These are phyloP conservation scores for Hirsutella thompsonii DNA, from an alignment of 2,329 filamentous ascomycete species.

Conservation along the genomic window DNA sequence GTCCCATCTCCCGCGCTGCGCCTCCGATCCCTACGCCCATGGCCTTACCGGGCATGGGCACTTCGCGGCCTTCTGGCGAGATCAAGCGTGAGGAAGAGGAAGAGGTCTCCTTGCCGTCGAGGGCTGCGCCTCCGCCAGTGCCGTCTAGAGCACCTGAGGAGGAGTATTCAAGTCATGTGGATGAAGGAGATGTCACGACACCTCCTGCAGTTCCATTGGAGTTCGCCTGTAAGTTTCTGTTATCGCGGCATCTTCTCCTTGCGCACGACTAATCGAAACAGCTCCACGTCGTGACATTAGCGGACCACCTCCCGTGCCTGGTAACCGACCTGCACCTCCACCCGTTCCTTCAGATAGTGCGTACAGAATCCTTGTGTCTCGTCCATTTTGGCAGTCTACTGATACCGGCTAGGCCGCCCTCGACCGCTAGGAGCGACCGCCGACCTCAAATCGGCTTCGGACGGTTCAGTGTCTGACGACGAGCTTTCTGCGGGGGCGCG, in stretches of 20 bases:
- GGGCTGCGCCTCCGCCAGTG: slow-evolving; percentile 16
- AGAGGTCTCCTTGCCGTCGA: slow-evolving; percentile 10
- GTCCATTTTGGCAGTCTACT: background rate
- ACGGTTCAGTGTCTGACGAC: slow-evolving; percentile 80
- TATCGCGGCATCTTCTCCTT: background rate
- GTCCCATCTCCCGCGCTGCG: slow-evolving; percentile 28
- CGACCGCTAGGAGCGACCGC: slow-evolving; percentile 39
- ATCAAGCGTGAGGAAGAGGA: slow-evolving; percentile 23
- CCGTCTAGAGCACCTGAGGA: slow-evolving; percentile 13
- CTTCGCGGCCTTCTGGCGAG: slow-evolving; percentile 34
- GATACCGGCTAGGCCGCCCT: slow-evolving; percentile 43
- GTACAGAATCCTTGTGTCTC: slow-evolving; percentile 16
- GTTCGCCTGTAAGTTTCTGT: slow-evolving; percentile 11
- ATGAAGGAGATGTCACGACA: slow-evolving; percentile 21
- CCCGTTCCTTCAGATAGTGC: slow-evolving; percentile 49
- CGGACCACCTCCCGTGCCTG: slow-evolving; percentile 33
- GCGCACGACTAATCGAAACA: slow-evolving; percentile 16
- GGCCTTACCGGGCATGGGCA: slow-evolving; percentile 61
- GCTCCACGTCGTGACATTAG: slow-evolving; percentile 18
- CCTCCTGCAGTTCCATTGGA: slow-evolving; percentile 18
- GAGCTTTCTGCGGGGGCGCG: slow-evolving; percentile 53
- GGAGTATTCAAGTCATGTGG: slow-evolving; percentile 3
- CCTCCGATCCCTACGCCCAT: slow-evolving; percentile 48
- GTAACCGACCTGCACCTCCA: slow-evolving; percentile 40
- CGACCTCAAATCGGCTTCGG: slow-evolving; percentile 49